phyloP scores from a whole-genome alignment of 1,284 basidiomycete species.

The Ustilago crameri region DNA sequence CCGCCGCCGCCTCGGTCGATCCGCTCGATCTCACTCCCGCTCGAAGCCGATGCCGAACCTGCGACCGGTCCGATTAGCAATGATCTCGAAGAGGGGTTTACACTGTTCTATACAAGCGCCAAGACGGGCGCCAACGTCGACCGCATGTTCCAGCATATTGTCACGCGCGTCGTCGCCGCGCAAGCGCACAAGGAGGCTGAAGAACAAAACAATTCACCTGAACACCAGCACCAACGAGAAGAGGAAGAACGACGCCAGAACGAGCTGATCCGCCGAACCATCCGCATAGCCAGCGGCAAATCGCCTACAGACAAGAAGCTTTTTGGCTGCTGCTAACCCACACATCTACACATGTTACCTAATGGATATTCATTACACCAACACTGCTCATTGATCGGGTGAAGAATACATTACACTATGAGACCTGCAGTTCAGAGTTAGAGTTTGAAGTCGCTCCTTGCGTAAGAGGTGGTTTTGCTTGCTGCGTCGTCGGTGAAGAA shows the following conservation, averaged over 20 bases:
- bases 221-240: not conserved
- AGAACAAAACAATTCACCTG: too few relatives aligned
- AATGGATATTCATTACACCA: not conserved
- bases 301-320: constrained; percentile 1
- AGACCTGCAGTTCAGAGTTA: constrained; percentile 6
- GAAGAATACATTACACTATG: not conserved
- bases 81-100: constrained; percentile 51
- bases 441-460: constrained; percentile 55
- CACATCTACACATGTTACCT: too few relatives aligned
- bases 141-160: constrained; percentile 55
- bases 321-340: constrained; percentile 17
- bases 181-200: too few relatives aligned
- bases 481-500: constrained; percentile 66
- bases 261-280: constrained; percentile 30
- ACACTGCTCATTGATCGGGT: not conserved
- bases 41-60: not conserved
- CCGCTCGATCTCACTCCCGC: not conserved
- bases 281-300: constrained; percentile 45
- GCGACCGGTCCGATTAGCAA: too few relatives aligned
- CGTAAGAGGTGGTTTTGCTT: constrained; percentile 53
- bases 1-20: not conserved
- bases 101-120: constrained; percentile 59
- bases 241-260: constrained; percentile 6
- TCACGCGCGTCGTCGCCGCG: constrained; percentile 22
- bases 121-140: constrained; percentile 49